Conservation (phyloP, 2,329 filamentous ascomycete species). For the Xylariales sp. region DNA sequence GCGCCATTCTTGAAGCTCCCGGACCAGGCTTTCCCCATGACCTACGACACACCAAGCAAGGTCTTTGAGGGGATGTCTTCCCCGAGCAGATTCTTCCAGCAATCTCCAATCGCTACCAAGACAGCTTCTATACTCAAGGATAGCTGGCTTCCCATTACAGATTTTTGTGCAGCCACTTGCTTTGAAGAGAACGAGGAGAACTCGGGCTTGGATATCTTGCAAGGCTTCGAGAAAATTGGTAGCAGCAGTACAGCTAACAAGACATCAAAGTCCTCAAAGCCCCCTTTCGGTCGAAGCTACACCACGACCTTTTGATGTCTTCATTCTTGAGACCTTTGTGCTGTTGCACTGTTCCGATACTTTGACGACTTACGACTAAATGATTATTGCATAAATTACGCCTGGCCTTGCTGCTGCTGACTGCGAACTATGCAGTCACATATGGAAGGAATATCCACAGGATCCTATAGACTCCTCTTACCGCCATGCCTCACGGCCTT, state of each 20-base stretch:
- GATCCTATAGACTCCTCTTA: constrained; percentile 6
- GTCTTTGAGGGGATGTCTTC: constrained; percentile 50
- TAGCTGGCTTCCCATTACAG: constrained; percentile 37
- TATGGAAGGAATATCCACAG: not conserved
- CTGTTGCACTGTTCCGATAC: not conserved
- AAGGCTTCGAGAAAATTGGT: constrained; percentile 73
- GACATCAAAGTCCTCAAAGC: constrained; percentile 28
- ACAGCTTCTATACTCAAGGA: constrained; percentile 34
- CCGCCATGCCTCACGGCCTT: constrained; percentile 26
- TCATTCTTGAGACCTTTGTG: constrained; percentile 7
- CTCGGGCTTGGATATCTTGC: constrained; percentile 64
- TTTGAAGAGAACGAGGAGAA: constrained; percentile 53
- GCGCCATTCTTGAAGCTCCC: constrained; percentile 47
- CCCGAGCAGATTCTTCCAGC: constrained; percentile 46
- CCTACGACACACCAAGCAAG: constrained; percentile 54
- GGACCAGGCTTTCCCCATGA: constrained; percentile 31
- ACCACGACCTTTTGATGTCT: constrained; percentile 30
- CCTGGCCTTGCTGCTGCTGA: constrained; percentile 2
- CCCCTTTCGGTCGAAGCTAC: constrained; percentile 31
- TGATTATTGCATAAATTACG: constrained; percentile 11
- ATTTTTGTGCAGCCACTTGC: constrained; percentile 50
- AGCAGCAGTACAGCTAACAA: constrained; percentile 31
- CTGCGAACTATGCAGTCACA: not conserved
- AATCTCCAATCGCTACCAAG: constrained; percentile 34
- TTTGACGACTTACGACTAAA: constrained; percentile 16